A percentile compares a stretch with the other conserved stretches of the same genome.
Conservation (phyloP, 2,329 filamentous ascomycete species). For the Colletotrichum ledebouriae region DNA sequence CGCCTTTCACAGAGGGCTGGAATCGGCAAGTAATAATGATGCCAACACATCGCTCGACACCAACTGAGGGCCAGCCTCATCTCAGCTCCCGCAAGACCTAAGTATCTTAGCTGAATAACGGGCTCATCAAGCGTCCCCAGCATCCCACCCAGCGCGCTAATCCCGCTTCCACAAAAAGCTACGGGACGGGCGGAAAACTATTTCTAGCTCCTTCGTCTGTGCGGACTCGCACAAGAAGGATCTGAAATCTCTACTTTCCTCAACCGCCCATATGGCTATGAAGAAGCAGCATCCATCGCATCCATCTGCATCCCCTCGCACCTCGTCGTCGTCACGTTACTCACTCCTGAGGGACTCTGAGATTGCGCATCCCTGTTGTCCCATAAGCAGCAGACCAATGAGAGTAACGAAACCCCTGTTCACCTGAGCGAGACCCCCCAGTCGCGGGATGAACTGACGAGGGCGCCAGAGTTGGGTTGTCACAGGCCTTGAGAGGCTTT, state of each 20-base stretch:
- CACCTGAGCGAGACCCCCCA: conserved; percentile 45
- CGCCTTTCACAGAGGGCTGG: background rate
- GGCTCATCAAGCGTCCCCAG: background rate
- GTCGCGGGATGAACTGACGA: conserved; percentile 45
- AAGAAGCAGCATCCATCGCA: conserved; percentile 17
- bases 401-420: conserved; percentile 49
- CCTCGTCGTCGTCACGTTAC: conserved; percentile 52
- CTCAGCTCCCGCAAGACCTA: conserved; percentile 25
- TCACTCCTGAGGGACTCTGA: conserved; percentile 40
- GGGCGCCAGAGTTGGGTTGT: background rate
- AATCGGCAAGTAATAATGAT: conserved; percentile 20
- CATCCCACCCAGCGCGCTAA: conserved; percentile 47
- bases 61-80: conserved; percentile 30
- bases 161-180: conserved; percentile 46
- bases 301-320: conserved; percentile 44
- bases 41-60: conserved; percentile 29
- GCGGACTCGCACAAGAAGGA: conserved; percentile 1
- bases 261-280: conserved; percentile 31
- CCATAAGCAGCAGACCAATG: conserved; percentile 51
- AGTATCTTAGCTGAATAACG: background rate
- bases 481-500: background rate
- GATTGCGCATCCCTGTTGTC: conserved; percentile 46
- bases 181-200: conserved; percentile 16
- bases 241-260: background rate
- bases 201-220: conserved; percentile 15